A percentile compares a stretch with the other conserved stretches of the same genome.
Conservation (phyloP, 768 basidiomycete species). For the Lentinula lateritia region DNA sequence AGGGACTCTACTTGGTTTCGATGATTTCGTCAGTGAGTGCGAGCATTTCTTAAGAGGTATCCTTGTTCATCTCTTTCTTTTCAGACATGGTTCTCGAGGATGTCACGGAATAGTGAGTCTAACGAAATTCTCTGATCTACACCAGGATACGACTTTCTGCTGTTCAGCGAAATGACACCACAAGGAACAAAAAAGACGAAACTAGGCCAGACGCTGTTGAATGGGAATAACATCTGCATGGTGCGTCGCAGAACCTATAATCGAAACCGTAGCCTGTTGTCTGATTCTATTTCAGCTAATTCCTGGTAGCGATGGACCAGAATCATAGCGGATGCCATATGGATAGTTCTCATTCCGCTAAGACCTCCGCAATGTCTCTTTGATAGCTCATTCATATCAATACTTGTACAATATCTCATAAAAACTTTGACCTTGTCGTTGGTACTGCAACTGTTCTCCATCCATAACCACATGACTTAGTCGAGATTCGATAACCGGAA, state of each 20-base stretch:
- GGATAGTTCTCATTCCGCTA: not conserved
- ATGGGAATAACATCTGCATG: conserved; percentile 97
- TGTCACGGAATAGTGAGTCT: conserved; percentile 87
- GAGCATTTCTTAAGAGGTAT: not conserved
- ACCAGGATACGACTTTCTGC: not conserved
- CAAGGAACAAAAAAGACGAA: conserved; percentile 76
- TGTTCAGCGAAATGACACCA: conserved; percentile 74
- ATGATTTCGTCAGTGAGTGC: conserved; percentile 98
- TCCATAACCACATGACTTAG: not conserved
- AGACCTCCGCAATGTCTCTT: not conserved
- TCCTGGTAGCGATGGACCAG: conserved; percentile 32
- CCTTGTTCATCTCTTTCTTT: not conserved
- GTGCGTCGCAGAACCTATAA: conserved; percentile 35
- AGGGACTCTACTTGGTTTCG: conserved; percentile 91
- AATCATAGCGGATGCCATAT: not conserved
- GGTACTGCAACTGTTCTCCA: too few relatives aligned
- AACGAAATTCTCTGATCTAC: not conserved
- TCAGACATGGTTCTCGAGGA: conserved; percentile 94
- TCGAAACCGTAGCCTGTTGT: not conserved
- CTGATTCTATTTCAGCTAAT: conserved; percentile 23
- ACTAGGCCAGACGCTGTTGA: conserved; percentile 83
- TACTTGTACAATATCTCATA: not conserved
- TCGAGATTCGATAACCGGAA: not conserved
- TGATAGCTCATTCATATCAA: not conserved
- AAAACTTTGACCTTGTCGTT: not conserved